phyloP scores from a whole-genome alignment of 2,329 filamentous ascomycete species.

The Monilinia fructigena region DNA sequence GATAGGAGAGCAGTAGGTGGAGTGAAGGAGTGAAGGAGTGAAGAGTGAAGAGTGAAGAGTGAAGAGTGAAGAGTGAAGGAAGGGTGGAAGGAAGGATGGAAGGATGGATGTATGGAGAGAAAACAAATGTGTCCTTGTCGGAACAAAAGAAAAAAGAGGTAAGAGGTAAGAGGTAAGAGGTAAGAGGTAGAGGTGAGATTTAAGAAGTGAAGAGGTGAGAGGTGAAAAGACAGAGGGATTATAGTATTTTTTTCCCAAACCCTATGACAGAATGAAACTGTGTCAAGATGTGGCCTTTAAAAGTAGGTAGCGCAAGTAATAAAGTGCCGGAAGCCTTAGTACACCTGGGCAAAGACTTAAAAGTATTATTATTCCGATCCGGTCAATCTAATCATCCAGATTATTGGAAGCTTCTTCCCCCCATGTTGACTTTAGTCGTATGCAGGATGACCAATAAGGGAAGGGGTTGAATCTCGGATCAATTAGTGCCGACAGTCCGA shows the following conservation, averaged over 20 bases:
- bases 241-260: too few relatives aligned
- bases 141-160: too few relatives aligned
- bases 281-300: constrained; percentile 19
- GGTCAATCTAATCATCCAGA: constrained; percentile 5
- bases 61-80: not conserved
- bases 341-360: too few relatives aligned
- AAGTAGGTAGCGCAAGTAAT: not conserved
- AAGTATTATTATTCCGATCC: too few relatives aligned
- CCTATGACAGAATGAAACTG: not conserved
- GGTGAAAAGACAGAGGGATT: too few relatives aligned
- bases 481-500: not conserved
- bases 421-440: not conserved
- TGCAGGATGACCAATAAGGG: not conserved
- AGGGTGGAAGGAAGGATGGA: not conserved
- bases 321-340: too few relatives aligned
- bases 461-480: not conserved
- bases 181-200: too few relatives aligned
- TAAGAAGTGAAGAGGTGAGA: not conserved
- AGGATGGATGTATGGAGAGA: not conserved
- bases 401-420: constrained; percentile 9
- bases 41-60: not conserved
- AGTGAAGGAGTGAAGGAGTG: not conserved
- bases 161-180: too few relatives aligned
- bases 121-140: not conserved
- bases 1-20: too few relatives aligned